phyloP scores from a whole-genome alignment of 148 eudicot genomes.

The Vaccinium corymbosum region DNA sequence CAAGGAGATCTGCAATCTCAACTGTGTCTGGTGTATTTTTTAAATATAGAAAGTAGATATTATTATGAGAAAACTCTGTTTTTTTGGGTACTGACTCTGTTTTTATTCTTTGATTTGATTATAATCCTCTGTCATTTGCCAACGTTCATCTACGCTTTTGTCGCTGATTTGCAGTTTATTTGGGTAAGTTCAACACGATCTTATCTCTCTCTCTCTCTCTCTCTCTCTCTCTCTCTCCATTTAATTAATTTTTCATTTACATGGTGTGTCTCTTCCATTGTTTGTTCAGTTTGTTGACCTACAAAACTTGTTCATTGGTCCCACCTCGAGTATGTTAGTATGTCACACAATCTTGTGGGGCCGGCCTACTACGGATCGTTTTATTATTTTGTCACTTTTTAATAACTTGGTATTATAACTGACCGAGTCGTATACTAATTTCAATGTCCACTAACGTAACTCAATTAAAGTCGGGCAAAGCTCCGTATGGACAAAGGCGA shows the following conservation, averaged over 20 bases:
- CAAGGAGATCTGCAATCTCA: constrained; percentile 44
- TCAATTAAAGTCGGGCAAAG: not conserved
- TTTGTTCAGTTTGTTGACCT: not conserved
- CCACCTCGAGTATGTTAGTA: not conserved
- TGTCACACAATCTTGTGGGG: constrained; percentile 3
- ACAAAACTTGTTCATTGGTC: not conserved
- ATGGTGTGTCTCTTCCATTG: not conserved
- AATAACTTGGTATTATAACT: not conserved
- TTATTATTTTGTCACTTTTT: not conserved
- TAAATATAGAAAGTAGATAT: not conserved
- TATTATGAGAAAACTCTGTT: not conserved
- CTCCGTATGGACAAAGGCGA: not conserved
- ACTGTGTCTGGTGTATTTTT: not conserved
- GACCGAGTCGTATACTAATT: not conserved
- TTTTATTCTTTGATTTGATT: constrained; percentile 25
- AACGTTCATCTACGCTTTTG: constrained; percentile 50
- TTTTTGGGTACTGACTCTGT: constrained; percentile 44
- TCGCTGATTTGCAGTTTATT: constrained; percentile 62
- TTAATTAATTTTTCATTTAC: not conserved
- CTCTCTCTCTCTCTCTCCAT: too few species aligned
- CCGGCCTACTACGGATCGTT: not conserved
- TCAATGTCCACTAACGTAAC: not conserved
- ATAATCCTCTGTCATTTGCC: constrained; percentile 32
- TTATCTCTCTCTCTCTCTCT: not conserved
- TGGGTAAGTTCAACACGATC: constrained; percentile 53